Conservation (phyloP, 352 stramenopile species). For the Phytopythium cucurbitacearum region DNA sequence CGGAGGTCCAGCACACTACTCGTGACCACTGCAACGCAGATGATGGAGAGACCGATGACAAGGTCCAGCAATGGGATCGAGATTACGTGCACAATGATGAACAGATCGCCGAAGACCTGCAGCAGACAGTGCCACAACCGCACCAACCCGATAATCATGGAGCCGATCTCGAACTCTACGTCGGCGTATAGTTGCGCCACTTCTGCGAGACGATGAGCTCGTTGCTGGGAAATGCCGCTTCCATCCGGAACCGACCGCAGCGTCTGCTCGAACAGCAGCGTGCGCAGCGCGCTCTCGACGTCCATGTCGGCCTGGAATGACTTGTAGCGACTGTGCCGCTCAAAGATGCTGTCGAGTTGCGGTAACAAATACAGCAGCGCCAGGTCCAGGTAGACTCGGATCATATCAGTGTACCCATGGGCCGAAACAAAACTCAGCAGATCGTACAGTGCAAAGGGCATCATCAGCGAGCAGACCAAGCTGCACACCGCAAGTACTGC, state of each 20-base stretch:
- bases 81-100: too few relatives aligned
- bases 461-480: conserved; percentile 28
- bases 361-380: conserved; percentile 22
- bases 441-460: conserved; percentile 38
- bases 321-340: conserved; percentile 24
- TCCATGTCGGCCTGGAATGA: conserved; percentile 28
- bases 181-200: conserved; percentile 25
- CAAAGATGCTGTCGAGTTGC: conserved; percentile 18
- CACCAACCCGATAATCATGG: too few relatives aligned
- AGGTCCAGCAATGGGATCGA: too few relatives aligned
- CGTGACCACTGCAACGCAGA: conserved; percentile 15
- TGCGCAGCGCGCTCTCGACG: conserved; percentile 22
- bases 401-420: conserved; percentile 14
- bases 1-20: conserved; percentile 15
- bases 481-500: conserved; percentile 34
- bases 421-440: conserved; percentile 29
- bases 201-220: conserved; percentile 31
- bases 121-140: too few relatives aligned
- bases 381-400: conserved; percentile 15
- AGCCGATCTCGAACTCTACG: too few relatives aligned
- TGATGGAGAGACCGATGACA: conserved; percentile 18
- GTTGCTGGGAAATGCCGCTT: conserved; percentile 10
- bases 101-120: too few relatives aligned
- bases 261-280: conserved; percentile 34
- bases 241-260: conserved; percentile 11